Base-by-base conservation (phyloP, 2,329 filamentous ascomycete species). In the Fusarium illudens region DNA sequence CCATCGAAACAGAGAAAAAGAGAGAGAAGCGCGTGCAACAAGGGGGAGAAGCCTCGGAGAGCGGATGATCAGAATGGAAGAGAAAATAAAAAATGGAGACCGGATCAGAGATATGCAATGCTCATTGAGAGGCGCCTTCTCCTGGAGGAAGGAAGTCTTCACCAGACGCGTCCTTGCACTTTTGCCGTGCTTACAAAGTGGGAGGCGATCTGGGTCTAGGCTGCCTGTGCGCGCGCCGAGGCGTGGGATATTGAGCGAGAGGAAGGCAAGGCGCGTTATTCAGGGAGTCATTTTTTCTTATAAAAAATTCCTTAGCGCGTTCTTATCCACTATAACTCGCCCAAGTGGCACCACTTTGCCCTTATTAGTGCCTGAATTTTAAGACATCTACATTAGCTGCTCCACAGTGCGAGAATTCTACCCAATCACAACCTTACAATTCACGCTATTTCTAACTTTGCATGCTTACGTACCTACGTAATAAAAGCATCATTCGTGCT, bases 101-200 rank as follows among this genome's bases (percentile, higher is more conserved):
- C 48, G 22, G 44, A 49, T 42, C 25, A 42, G 12, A 25, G 20
- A 12, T 27, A 20, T 44, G 11, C 22, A 27, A 44, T 27, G 15
- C n/a, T 44, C 15, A 48, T 19, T 13, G 44, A 6, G 44, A 4
- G 11, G 17, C 29, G 50, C 50, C 54, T 64, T 37, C 58, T 27
- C 34, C 30, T 48, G 22, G 25, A 25, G 33, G 39, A 56, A 25
- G 33, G 39, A 56, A 33, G 15, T n/a, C 58, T 44, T 37, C 54
- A 44, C 32, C 57, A 27, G 39, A 57, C 66, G 66, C 66, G 65
- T 69, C 50, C 12, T 52, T 33, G 39, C 30, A 64, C 42, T 50
- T 50, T 64, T 51, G 39, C 58, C 37, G 34, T 58, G 57, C 57
- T 53, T 58, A 51, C 11, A 33, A 34, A 20, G n/a, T 44, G n/a